These are phyloP conservation scores for Fonsecaea pedrosoi DNA, from an alignment of 2,329 filamentous ascomycete species.

Conservation along the genomic window DNA sequence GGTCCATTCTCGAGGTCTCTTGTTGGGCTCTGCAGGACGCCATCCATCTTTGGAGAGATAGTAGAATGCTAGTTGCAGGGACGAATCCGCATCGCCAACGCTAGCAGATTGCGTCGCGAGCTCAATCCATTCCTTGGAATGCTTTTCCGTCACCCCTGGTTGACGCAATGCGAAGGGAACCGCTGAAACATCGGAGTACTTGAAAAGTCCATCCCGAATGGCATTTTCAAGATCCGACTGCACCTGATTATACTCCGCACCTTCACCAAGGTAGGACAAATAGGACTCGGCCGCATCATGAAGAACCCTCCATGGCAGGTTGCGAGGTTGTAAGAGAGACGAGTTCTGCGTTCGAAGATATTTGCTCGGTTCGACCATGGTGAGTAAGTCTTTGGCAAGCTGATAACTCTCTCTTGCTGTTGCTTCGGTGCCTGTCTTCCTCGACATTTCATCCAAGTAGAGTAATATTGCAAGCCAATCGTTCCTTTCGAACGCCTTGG, in stretches of 20 bases:
- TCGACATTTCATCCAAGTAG: constrained; percentile 23
- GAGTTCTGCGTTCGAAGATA: background rate
- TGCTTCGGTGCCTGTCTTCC: constrained; percentile 16
- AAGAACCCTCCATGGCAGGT: constrained; percentile 28
- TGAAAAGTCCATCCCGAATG: constrained; percentile 25
- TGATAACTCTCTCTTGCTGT: constrained; percentile 22
- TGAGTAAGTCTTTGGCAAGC: constrained; percentile 28
- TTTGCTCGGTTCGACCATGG: constrained; percentile 25
- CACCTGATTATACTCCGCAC: constrained; percentile 16
- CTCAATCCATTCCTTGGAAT: constrained; percentile 29
- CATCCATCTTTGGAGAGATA: constrained; percentile 35
- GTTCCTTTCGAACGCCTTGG: constrained; percentile 17
- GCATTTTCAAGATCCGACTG: constrained; percentile 26
- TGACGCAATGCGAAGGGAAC: constrained; percentile 21
- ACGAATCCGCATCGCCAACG: constrained; percentile 23
- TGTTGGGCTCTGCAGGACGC: constrained; percentile 11
- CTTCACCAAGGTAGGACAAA: constrained; percentile 21
- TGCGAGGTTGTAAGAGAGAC: constrained; percentile 9
- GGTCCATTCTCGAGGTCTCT: constrained; percentile 20
- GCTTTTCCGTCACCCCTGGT: constrained; percentile 15
- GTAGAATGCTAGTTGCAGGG: constrained; percentile 30
- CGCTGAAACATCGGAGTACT: constrained; percentile 29
- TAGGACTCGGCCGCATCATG: constrained; percentile 25
- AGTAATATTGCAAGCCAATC: constrained; percentile 31
- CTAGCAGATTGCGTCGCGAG: constrained; percentile 30